A percentile compares a stretch with the other conserved stretches of the same genome.
phyloP scores from a whole-genome alignment of 768 basidiomycete genomes.

The Suillus luteus region DNA sequence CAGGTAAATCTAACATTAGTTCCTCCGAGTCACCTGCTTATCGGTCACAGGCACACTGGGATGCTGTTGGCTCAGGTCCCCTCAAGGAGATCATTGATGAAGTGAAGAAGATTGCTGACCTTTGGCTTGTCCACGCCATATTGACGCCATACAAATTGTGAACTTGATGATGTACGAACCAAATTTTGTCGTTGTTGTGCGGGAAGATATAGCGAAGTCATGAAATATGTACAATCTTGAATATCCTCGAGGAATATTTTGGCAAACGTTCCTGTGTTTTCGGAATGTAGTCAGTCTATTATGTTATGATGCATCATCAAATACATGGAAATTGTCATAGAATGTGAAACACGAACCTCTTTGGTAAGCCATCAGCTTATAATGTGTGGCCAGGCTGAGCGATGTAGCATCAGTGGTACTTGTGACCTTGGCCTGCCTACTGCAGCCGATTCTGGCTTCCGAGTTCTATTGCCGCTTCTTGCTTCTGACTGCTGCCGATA shows the following conservation, averaged over 20 bases:
- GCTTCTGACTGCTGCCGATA: too few relatives aligned
- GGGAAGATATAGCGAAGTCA: not conserved
- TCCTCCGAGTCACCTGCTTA: not conserved
- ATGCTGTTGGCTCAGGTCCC: conserved; percentile 32
- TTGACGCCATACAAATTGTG: conserved; percentile 19
- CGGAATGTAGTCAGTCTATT: too few relatives aligned
- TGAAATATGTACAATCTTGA: not conserved
- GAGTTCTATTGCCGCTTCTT: too few relatives aligned
- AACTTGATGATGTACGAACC: conserved; percentile 5
- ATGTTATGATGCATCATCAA: too few relatives aligned
- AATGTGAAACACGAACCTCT: too few relatives aligned
- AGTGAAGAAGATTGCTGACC: conserved; percentile 28
- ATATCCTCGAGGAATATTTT: not conserved
- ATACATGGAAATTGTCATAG: too few relatives aligned
- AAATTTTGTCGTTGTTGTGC: not conserved
- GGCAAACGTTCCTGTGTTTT: too few relatives aligned
- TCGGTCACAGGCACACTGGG: conserved; percentile 36
- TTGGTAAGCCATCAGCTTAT: too few relatives aligned
- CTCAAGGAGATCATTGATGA: conserved; percentile 31
- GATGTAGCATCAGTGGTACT: too few relatives aligned
- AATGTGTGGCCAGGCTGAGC: too few relatives aligned
- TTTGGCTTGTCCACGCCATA: conserved; percentile 35
- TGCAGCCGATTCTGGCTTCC: too few relatives aligned
- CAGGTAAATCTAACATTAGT: conserved; percentile 22
- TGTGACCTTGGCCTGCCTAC: too few relatives aligned